These are phyloP conservation scores for Vitis hybrid DNA, from an alignment of 177 flowering plant genomes.

Conservation along the genomic window DNA sequence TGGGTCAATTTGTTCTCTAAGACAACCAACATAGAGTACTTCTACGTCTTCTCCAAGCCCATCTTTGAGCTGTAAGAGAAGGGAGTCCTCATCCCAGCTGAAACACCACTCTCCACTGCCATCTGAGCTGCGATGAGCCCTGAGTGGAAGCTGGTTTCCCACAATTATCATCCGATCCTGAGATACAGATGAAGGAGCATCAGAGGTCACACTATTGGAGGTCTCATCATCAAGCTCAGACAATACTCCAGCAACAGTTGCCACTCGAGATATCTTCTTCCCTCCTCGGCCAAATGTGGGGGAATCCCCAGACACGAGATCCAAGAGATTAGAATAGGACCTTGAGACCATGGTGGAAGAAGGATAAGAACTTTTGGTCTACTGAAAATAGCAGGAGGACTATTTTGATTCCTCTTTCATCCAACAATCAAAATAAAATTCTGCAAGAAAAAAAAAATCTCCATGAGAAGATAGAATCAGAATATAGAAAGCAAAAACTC, in stretches of 20 bases:
- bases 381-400: constrained; percentile 1
- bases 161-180: constrained; percentile 88
- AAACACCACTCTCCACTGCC: constrained; percentile 64
- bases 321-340: constrained; percentile 86
- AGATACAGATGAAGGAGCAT: constrained; percentile 72
- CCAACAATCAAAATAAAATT: constrained; percentile 11
- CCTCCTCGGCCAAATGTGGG: constrained; percentile 57
- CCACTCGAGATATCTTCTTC: constrained; percentile 76
- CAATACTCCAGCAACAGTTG: constrained; percentile 75
- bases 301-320: constrained; percentile 71
- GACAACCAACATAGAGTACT: constrained; percentile 79
- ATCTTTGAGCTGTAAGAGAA: constrained; percentile 85
- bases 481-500: neutral
- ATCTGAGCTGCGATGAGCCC: constrained; percentile 49
- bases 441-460: constrained; percentile 8
- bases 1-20: constrained; percentile 67
- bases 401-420: neutral
- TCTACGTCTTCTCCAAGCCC: constrained; percentile 90
- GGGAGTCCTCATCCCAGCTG: constrained; percentile 94
- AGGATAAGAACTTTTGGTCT: neutral
- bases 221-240: constrained; percentile 81
- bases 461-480: neutral
- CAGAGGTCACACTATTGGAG: constrained; percentile 64
- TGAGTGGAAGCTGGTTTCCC: constrained; percentile 93
- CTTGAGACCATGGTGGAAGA: constrained; percentile 68